Base-by-base conservation (phyloP, 129 eudicot genomes). In the Artemisia tridentata region DNA sequence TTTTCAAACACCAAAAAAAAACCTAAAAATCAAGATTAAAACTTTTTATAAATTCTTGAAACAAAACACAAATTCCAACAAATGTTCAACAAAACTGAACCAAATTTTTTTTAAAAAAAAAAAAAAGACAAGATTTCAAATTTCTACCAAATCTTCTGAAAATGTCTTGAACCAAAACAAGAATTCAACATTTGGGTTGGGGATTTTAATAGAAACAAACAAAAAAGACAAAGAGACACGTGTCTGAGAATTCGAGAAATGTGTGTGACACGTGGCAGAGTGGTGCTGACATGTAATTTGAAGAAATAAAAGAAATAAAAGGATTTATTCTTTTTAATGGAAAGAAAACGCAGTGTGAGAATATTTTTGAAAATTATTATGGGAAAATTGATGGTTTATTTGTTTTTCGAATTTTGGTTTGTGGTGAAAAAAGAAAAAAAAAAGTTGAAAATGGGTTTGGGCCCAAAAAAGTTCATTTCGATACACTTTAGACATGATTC, bases 231-330 rank as follows among this genome's bases (percentile, higher is more conserved):
- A 63, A 76, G 62, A 64, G 80, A 81, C 86, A 83, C 80, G 70
- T 75, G 88, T 59, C 59, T 69, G 68, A 20, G 57, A 21, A 46
- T 58, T 78, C 87, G 82, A 72, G 60, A 75, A 50, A 46, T 13
- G 60, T 23, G 67, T 51, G 14, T 29, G 80, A 75, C 89, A 81
- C 89, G 89, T 85, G 89, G 81, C 65, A 41, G 8, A 1, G 45
- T 38, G 45, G 41, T 34, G 45, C 45, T 38, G 45, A 38, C 45
- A 38, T 38, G 45, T 38, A 38, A 38, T 7, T 34, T 34, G 4
- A n/a, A n/a, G n/a, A n/a, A n/a, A n/a, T n/a, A n/a, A n/a, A n/a
- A n/a, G n/a, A n/a, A n/a, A n/a, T n/a, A n/a, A n/a, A n/a, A n/a
- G n/a, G n/a, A n/a, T n/a, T n/a, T n/a, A n/a, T n/a, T n/a, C n/a